These are phyloP conservation scores for Prunus salicina DNA, from an alignment of 306 rosid genomes.

Conservation along the genomic window DNA sequence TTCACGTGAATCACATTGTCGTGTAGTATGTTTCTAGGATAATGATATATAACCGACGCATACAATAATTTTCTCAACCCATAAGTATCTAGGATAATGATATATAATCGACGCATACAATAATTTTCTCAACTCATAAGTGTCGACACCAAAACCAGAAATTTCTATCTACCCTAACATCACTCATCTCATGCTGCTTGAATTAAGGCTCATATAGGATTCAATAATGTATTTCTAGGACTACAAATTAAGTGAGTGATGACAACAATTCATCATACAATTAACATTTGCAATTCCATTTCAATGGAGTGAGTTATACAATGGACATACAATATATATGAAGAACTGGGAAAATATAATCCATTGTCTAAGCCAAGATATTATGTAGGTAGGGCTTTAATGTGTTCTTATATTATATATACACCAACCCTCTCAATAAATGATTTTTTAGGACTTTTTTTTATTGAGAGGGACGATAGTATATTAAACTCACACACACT, in stretches of 20 bases:
- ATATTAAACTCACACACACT: too few relatives aligned
- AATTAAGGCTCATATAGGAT: too few relatives aligned
- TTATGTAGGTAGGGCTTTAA: not conserved
- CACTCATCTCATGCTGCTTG: too few relatives aligned
- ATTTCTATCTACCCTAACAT: too few relatives aligned
- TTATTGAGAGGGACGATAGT: accelerated
- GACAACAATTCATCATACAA: too few relatives aligned
- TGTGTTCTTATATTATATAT: not conserved
- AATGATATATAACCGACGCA: too few relatives aligned
- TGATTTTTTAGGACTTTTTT: too few relatives aligned
- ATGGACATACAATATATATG: not conserved
- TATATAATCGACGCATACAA: too few relatives aligned
- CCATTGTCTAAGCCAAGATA: not conserved
- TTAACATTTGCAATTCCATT: not conserved
- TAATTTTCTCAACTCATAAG: too few relatives aligned
- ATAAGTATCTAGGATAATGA: too few relatives aligned
- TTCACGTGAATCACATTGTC: not conserved
- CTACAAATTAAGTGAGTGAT: not conserved
- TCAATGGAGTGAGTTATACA: not conserved
- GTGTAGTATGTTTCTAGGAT: not conserved
- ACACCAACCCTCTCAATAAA: not conserved
- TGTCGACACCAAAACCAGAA: too few relatives aligned
- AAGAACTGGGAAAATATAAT: not conserved
- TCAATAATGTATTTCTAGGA: not conserved
- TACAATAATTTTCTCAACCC: too few relatives aligned